Evolutionary conservation across 805 yeast genomes (phyloP).

Genomic region (Candida awuae): DNA sequence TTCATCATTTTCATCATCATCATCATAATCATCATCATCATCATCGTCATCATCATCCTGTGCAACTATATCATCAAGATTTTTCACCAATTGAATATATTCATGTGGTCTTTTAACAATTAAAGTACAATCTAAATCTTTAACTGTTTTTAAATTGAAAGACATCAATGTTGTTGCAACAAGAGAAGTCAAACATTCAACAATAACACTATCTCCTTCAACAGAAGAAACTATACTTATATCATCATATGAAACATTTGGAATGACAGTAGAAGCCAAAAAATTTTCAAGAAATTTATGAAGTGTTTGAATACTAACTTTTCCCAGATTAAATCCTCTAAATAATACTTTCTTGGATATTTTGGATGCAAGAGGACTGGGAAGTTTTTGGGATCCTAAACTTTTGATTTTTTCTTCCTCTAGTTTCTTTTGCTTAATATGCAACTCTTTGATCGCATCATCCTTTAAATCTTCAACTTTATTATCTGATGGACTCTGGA

Average conservation of each 20-base stretch:
- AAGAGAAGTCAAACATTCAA: constrained; percentile 43
- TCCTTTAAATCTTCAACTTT: background rate
- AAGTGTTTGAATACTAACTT: constrained; percentile 26
- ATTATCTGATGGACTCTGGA: constrained; percentile 57
- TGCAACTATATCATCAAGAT: constrained; percentile 32
- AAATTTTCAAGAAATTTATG: constrained; percentile 39
- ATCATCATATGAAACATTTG: constrained; percentile 30
- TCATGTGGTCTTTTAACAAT: constrained; percentile 38
- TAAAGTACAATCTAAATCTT: constrained; percentile 27
- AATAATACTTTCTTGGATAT: constrained; percentile 21
- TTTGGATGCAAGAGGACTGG: constrained; percentile 23
- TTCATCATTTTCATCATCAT: background rate
- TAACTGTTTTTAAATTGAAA: constrained; percentile 30
- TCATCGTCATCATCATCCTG: constrained; percentile 43
- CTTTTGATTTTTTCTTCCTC: constrained; percentile 2
- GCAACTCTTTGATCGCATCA: constrained; percentile 3
- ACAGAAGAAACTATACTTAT: constrained; percentile 24
- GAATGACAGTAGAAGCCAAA: constrained; percentile 36
- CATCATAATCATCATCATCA: constrained; percentile 10
- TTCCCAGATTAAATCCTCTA: constrained; percentile 16
- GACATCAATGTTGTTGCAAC: constrained; percentile 50
- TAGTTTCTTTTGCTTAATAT: constrained; percentile 1
- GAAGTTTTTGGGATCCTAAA: constrained; percentile 10
- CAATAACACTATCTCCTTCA: constrained; percentile 32
- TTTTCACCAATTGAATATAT: constrained; percentile 22